Percentiles rank a stretch among this genome's conserved stretches.
These are phyloP conservation scores for Circinella umbellata DNA, from an alignment of 371 early-diverging fungal genomes.

Conservation along the genomic window DNA sequence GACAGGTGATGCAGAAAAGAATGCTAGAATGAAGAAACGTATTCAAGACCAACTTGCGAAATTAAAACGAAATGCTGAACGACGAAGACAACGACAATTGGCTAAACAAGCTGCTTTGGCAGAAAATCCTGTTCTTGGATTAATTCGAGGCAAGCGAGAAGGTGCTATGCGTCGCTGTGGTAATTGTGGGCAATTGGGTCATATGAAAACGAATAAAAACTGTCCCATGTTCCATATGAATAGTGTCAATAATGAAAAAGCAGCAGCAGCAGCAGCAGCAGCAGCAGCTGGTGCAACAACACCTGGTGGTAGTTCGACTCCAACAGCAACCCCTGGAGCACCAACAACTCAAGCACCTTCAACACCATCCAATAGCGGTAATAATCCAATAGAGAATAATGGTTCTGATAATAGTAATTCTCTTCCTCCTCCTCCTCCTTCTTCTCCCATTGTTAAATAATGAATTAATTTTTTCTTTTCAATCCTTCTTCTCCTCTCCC, in stretches of 20 bases:
- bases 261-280: conserved; percentile 12
- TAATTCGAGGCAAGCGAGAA: conserved; percentile 61
- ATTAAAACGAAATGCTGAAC: conserved; percentile 66
- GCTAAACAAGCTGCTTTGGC: conserved; percentile 56
- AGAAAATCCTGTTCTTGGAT: conserved; percentile 58
- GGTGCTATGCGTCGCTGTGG: conserved; percentile 73
- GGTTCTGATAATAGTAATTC: background rate
- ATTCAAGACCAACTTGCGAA: conserved; percentile 68
- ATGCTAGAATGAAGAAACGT: conserved; percentile 64
- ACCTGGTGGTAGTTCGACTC: background rate
- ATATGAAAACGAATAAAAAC: conserved; percentile 88
- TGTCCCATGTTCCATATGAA: conserved; percentile 72
- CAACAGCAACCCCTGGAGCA: background rate
- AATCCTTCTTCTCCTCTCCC: no score
- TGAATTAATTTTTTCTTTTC: background rate
- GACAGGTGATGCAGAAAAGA: conserved; percentile 66
- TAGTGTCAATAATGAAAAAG: conserved; percentile 22
- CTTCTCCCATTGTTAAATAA: conserved; percentile 6
- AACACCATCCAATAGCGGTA: background rate
- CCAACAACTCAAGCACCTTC: background rate
- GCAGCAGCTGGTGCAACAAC: background rate
- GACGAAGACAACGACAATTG: conserved; percentile 56
- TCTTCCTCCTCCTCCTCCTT: background rate
- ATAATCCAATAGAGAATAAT: background rate
- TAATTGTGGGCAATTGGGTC: conserved; percentile 85